A percentile compares a stretch with the other conserved stretches of the same genome.
Evolutionary conservation across 2,329 filamentous ascomycete genomes (phyloP).

Genomic region (Diplocarpon rosae): DNA sequence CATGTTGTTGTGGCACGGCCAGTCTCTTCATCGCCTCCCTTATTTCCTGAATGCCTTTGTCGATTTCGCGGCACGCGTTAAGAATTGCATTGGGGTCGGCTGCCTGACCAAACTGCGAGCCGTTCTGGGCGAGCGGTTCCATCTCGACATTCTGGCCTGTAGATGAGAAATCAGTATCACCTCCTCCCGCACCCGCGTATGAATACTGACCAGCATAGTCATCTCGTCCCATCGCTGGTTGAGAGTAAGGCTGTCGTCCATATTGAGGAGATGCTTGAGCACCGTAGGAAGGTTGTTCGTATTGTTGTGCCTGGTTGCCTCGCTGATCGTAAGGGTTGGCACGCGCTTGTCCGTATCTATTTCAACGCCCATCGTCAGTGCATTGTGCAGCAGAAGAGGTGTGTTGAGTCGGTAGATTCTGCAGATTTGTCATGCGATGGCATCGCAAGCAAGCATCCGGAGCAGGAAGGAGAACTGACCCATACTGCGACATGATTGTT

Average conservation of each 20-base stretch:
- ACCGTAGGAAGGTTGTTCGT: constrained; percentile 10
- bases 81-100: constrained; percentile 66
- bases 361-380: constrained; percentile 8
- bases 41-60: constrained; percentile 64
- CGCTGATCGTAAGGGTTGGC: constrained; percentile 50
- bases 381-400: neutral
- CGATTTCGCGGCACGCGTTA: constrained; percentile 74
- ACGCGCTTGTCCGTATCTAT: constrained; percentile 42
- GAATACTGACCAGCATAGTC: constrained; percentile 28
- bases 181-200: too few relatives aligned
- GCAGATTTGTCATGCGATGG: neutral
- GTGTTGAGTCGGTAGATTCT: neutral
- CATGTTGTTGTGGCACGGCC: constrained; percentile 49
- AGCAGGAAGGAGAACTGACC: constrained; percentile 19
- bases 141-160: constrained; percentile 49
- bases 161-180: neutral
- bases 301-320: constrained; percentile 27
- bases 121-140: constrained; percentile 41
- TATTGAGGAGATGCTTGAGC: constrained; percentile 13
- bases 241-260: constrained; percentile 29
- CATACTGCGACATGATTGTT: constrained; percentile 26
- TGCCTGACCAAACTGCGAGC: constrained; percentile 34
- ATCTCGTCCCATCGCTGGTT: constrained; percentile 29
- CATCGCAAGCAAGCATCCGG: neutral
- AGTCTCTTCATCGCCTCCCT: constrained; percentile 63